Evolutionary conservation across 257 asterid genomes (phyloP).

Genomic region (Solanum virginianum): DNA sequence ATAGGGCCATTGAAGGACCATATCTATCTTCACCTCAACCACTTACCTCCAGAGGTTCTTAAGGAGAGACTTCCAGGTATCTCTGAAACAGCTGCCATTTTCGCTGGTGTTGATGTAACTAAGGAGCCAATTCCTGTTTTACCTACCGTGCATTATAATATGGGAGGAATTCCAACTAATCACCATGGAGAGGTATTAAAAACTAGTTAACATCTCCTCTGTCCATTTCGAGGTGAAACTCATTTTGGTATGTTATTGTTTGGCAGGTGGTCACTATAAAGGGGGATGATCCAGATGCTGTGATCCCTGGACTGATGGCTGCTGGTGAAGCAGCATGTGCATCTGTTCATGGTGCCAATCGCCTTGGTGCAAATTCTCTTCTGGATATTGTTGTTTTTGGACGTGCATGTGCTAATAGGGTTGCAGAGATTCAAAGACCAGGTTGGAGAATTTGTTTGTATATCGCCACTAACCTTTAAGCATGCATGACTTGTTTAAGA

Average conservation of each 20-base stretch:
- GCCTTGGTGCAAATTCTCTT: conserved; percentile 98
- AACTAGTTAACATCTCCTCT: neutral
- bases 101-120: conserved; percentile 97
- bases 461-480: neutral
- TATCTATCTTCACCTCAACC: conserved; percentile 93
- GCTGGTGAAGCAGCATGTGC: conserved; percentile 99
- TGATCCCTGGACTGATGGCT: conserved; percentile 87
- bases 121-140: conserved; percentile 96
- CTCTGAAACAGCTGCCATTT: conserved; percentile 96
- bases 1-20: conserved; percentile 90
- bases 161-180: conserved; percentile 99
- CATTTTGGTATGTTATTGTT: neutral
- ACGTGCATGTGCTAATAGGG: conserved; percentile 95
- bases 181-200: conserved; percentile 80
- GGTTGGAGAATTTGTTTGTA: conserved; percentile 23
- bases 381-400: conserved; percentile 98
- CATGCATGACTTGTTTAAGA: neutral
- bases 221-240: neutral
- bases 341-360: conserved; percentile 97
- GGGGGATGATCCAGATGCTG: conserved; percentile 62
- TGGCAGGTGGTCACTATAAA: conserved; percentile 66
- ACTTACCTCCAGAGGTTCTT: conserved; percentile 95
- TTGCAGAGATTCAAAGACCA: conserved; percentile 76
- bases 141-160: conserved; percentile 95
- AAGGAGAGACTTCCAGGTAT: conserved; percentile 98